These are phyloP conservation scores for Curvularia lunata DNA, from an alignment of 2,329 filamentous ascomycete species.

Conservation along the genomic window DNA sequence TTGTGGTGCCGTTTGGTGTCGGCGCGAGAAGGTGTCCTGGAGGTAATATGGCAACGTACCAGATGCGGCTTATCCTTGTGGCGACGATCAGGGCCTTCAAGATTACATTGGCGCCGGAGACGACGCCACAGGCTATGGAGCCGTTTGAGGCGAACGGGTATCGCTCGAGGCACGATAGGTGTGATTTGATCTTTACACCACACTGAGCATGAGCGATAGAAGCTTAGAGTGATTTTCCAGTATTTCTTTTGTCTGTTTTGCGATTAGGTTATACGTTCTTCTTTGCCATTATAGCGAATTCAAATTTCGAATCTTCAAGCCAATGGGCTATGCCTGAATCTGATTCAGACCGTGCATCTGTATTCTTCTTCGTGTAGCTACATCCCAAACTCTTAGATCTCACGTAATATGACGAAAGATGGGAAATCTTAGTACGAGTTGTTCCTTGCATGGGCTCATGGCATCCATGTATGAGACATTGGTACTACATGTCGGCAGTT, in stretches of 20 bases:
- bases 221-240: neutral
- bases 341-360: neutral
- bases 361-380: too few relatives aligned
- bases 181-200: slow-evolving; percentile 25
- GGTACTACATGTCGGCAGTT: too few relatives aligned
- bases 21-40: slow-evolving; percentile 29
- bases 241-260: neutral
- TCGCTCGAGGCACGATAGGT: slow-evolving; percentile 26
- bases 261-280: neutral
- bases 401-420: too few relatives aligned
- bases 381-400: too few relatives aligned
- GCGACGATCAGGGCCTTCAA: slow-evolving; percentile 25
- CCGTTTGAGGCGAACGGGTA: slow-evolving; percentile 32
- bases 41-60: slow-evolving; percentile 31
- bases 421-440: too few relatives aligned
- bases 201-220: slow-evolving; percentile 1
- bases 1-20: slow-evolving; percentile 27
- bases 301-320: neutral
- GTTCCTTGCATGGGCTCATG: too few relatives aligned
- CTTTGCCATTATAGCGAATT: neutral
- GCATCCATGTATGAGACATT: too few relatives aligned
- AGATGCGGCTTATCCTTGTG: slow-evolving; percentile 28
- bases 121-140: slow-evolving; percentile 28
- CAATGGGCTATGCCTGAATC: neutral
- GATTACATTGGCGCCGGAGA: slow-evolving; percentile 24